Conservation (phyloP, 129 eudicot genomes). For the Ambrosia trifida region DNA sequence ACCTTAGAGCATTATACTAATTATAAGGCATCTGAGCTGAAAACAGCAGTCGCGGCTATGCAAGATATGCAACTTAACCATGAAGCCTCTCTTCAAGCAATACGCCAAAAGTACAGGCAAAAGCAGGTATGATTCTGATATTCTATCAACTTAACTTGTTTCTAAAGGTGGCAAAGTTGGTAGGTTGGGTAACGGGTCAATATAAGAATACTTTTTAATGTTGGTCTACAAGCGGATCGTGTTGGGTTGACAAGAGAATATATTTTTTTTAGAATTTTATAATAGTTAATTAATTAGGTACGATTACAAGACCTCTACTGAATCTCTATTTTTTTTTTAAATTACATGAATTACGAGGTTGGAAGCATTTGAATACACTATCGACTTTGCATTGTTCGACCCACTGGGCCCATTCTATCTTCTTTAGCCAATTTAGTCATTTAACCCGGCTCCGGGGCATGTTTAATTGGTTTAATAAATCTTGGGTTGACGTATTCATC, state of each 20-base stretch:
- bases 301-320: not conserved
- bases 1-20: slow-evolving; percentile 77
- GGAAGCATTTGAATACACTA: no score
- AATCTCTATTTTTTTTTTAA: no score
- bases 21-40: slow-evolving; percentile 61
- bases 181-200: not conserved
- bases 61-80: slow-evolving; percentile 74
- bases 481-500: no score
- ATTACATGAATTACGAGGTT: no score
- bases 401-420: no score
- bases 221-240: no score
- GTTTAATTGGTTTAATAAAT: no score
- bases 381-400: no score
- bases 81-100: slow-evolving; percentile 52
- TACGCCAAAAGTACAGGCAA: slow-evolving; percentile 83
- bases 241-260: not conserved
- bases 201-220: no score
- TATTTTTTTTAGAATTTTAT: not conserved
- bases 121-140: slow-evolving; percentile 49
- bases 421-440: no score
- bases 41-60: slow-evolving; percentile 55
- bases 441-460: no score
- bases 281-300: not conserved
- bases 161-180: not conserved
- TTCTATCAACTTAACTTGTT: not conserved